Evolutionary conservation across 495 filamentous ascomycete species (phyloP).

Genomic region (Penicillium tannophilum): DNA sequence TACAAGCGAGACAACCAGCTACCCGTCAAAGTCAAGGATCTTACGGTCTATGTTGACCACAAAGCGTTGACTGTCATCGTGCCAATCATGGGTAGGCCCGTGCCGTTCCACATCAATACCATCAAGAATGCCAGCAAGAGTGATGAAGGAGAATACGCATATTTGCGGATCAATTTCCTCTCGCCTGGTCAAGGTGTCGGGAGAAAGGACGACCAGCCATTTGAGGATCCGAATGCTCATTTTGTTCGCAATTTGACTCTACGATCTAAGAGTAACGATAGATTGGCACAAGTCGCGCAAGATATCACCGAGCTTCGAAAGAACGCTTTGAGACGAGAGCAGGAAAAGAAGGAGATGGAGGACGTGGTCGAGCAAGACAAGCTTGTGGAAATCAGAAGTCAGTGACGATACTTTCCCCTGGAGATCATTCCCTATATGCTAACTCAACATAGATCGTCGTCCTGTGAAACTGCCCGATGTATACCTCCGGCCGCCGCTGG

Average conservation of each 20-base stretch:
- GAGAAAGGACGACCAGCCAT: conserved; percentile 96
- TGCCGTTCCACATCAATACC: conserved; percentile 98
- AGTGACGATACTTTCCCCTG: conserved; percentile 27
- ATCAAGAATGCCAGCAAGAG: conserved; percentile 98
- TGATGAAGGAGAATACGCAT: conserved; percentile 91
- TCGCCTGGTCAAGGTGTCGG: conserved; percentile 98
- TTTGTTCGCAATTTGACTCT: conserved; percentile 96
- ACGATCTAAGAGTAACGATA: conserved; percentile 81
- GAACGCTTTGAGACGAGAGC: conserved; percentile 82
- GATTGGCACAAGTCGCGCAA: conserved; percentile 84
- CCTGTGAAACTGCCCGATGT: conserved; percentile 86
- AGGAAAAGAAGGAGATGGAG: conserved; percentile 99
- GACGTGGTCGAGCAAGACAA: conserved; percentile 99
- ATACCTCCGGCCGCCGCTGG: conserved; percentile 89
- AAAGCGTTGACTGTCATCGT: conserved; percentile 90
- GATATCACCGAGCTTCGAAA: conserved; percentile 95
- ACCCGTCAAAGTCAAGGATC: conserved; percentile 75
- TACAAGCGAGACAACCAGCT: conserved; percentile 99
- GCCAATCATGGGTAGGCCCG: conserved; percentile 95
- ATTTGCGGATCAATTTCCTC: conserved; percentile 94
- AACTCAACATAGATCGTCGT: conserved; percentile 65
- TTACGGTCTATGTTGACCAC: conserved; percentile 84
- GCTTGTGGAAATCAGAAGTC: conserved; percentile 86
- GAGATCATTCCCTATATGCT: neutral
- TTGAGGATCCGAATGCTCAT: conserved; percentile 93